Base-by-base conservation (phyloP, 805 yeast species). In the Spathaspora arborariae region DNA sequence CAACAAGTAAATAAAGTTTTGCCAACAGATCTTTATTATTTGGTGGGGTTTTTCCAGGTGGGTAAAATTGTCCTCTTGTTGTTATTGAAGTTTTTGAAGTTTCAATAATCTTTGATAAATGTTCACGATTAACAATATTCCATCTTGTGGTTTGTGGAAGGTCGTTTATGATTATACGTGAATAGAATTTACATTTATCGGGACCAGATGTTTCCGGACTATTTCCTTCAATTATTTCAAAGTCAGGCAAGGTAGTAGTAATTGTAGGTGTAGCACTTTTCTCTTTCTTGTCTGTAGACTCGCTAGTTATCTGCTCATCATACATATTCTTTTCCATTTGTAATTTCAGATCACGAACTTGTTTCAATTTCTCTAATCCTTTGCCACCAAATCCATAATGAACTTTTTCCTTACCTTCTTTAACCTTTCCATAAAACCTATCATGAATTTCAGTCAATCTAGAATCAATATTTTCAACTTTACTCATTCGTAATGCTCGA, bases 311-410 rank as follows among this genome's bases (percentile, higher is more conserved):
- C 26, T 34, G 16, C 9, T 41, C 68, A 4, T 62, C 64, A 5
- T 56, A 65, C 5, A 67, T 76, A 22, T 65, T 77, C 47, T 67
- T 68, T 55, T 84, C 85, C 24, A 75, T 47, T 45, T 69, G 70
- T 49, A 79, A 68, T 40, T 76, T 71, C 41, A 72, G 72, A 38
- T 78, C 77, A 47, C 94, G 66, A 6, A 74, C 62, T 49, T 81
- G 80, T 49, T 88, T 91, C 37, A 91, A 67, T 51, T 84, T 85
- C 39, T 84, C 92, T 44, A 91, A 72, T 1, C 98, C 98, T 54
- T 86, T 84, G 18, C 99, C 99, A 3, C 97, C 96, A 68, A 90
- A 94, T 0, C 99, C 99, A 45, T 81, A 78, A 20, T 79, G 76
- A 48, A 79, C 73, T 58, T 75, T 84, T 27, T 69, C 79, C 45